Conservation (phyloP, 2,329 filamentous ascomycete species). For the Botrytis fragariae region DNA sequence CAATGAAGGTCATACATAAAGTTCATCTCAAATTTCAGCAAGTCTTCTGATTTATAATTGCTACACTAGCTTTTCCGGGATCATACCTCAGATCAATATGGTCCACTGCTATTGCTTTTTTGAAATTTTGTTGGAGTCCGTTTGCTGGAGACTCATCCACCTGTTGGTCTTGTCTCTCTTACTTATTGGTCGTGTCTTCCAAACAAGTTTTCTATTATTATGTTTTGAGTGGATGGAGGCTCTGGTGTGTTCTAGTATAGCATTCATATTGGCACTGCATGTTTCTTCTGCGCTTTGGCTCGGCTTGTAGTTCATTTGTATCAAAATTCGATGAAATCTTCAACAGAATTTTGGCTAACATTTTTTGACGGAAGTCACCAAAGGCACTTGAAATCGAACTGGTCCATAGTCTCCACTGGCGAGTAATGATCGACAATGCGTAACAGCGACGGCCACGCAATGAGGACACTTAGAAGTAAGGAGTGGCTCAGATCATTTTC, state of each 20-base stretch:
- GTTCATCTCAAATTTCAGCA: background rate
- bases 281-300: too few relatives aligned
- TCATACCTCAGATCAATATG: background rate
- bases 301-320: too few relatives aligned
- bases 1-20: too few relatives aligned
- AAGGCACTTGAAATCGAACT: background rate
- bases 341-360: background rate
- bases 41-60: background rate
- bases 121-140: background rate
- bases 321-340: background rate
- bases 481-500: background rate
- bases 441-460: background rate
- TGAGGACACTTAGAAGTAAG: background rate
- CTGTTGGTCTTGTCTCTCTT: background rate
- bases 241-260: too few relatives aligned
- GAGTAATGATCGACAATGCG: background rate
- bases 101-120: background rate
- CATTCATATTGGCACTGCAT: too few relatives aligned
- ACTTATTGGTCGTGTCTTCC: too few relatives aligned
- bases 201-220: too few relatives aligned
- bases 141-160: background rate
- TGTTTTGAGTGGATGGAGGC: too few relatives aligned
- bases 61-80: too few relatives aligned
- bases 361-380: background rate
- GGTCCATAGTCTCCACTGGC: background rate